Percentiles rank a stretch among this genome's conserved stretches.
Conservation (phyloP, 2,329 filamentous ascomycete genomes). For the Chaetomium olivaceum region DNA sequence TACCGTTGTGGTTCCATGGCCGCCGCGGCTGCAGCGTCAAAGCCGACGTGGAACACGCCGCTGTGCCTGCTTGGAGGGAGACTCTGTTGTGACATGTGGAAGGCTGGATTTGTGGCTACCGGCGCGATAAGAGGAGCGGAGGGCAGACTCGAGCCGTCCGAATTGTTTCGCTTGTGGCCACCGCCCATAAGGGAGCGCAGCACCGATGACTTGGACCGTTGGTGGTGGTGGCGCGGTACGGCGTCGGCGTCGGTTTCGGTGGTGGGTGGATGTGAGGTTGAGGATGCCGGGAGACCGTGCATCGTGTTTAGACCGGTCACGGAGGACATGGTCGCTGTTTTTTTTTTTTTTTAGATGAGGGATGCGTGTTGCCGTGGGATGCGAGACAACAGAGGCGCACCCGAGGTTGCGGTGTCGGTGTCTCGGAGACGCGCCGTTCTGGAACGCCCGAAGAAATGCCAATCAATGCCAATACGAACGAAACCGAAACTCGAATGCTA, state of each 20-base stretch:
- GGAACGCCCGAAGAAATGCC: constrained; percentile 8
- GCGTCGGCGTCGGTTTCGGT: background rate
- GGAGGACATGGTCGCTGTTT: constrained; percentile 22
- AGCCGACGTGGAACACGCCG: constrained; percentile 28
- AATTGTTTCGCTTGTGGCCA: constrained; percentile 49
- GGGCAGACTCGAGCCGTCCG: constrained; percentile 43
- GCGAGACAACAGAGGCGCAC: constrained; percentile 2
- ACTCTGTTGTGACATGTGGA: constrained; percentile 30
- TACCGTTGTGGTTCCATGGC: constrained; percentile 30
- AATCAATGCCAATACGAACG: constrained; percentile 1
- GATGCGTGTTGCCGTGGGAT: constrained; percentile 13
- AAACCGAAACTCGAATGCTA: constrained; percentile 19
- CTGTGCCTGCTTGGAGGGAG: constrained; percentile 31
- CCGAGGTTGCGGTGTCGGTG: constrained; percentile 4
- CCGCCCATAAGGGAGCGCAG: constrained; percentile 49
- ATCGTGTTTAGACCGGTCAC: constrained; percentile 21
- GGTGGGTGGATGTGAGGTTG: background rate
- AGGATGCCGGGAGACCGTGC: constrained; percentile 15
- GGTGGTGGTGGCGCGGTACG: constrained; percentile 40
- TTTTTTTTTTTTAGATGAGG: background rate
- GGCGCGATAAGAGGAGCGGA: constrained; percentile 34
- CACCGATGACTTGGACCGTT: constrained; percentile 52
- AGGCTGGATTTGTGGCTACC: constrained; percentile 32
- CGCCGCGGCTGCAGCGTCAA: constrained; percentile 21
- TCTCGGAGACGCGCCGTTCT: constrained; percentile 7